Base-by-base conservation (phyloP, 352 stramenopile species). In the Phytophthora colocasiae region DNA sequence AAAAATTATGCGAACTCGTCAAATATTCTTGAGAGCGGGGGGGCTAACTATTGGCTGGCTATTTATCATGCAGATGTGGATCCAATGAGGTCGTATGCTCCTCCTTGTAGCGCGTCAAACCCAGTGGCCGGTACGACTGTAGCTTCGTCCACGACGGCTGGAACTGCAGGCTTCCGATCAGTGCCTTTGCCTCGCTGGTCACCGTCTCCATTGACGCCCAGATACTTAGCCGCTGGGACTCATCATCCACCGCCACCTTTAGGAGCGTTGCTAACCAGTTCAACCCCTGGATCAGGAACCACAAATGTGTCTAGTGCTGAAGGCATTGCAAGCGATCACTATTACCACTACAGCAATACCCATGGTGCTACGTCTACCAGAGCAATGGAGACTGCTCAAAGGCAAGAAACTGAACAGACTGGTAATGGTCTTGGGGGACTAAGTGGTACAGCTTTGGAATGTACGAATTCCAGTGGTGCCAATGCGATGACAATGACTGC, bases 121-220 rank as follows among this genome's bases (percentile, higher is more conserved):
- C 19, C 55, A 2, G 41, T 31, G 6, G 7, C 40, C 46, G 59
- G 44, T 29, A 51, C 26, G 17, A 47, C 54, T 38, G 58, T 14
- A 44, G 40, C 45, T 3, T 57, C 63, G 22, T 61, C 68, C 6
- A 40, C 58, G 8, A 19, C 39, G 45, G 44, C 55, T 61, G 61
- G 49, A 7, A 36, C 49, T 63, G 38, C 51, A 32, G 45, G 27
- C 3, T 65, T 58, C 11, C 43, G 39, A 26, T 58, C 63, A 14
- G 59, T 71, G 29, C n/a, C 58, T 10, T 58, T 69, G 47, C 56
- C 63, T 6, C 51, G 53, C 1, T 76, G 63, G 68, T 69, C 62
- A 26, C 43, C 52, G 22, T 57, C 63, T 51, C 63, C 63, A 10
- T 57, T 76, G 48, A 76, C 63, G 24, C 68, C 63, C 10, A 66